Base-by-base conservation (phyloP, 192 early-diverging fungal species). In the Entrophospora sp. region DNA sequence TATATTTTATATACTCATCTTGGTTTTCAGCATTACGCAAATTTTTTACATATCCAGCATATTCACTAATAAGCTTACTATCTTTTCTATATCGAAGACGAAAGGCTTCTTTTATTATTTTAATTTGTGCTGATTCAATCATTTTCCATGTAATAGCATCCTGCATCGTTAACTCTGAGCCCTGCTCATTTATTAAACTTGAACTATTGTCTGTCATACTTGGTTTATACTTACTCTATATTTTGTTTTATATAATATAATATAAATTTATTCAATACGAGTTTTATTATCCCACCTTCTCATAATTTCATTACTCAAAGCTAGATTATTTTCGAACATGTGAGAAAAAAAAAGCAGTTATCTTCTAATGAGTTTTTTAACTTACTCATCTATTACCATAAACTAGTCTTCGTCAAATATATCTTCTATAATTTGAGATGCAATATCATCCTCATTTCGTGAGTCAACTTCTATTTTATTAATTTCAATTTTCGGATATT, bases 311-410 rank as follows among this genome's bases (percentile, higher is more conserved):
- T 49, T 49, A 49, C 48, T 49, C 48, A n/a, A 49, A 49, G 48
- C 48, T 49, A 49, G 48, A 49, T 49, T 49, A 49, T 49, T 49
- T 49, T 49, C 48, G 48, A 49, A 49, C 48, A 49, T 49, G 48
- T 10, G 48, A 49, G 48, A 49, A 49, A 49, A n/a, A n/a, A 49
- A 49, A 49, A n/a, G 48, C 48, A 49, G 18, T 10, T 49, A 49
- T 49, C 48, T 49, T n/a, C 48, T 49, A 49, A 49, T 49, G 48
- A 49, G 48, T 49, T 49, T 49, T 49, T 10, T 49, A 22, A n/a
- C 20, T 49, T 49, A 49, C 20, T 24, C 20, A 49, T 49, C 48
- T 49, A 49, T 49, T 49, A 49, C 48, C 48, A 22, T 49, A 49
- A 49, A 49, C 48, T 49, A 49, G 24, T 10, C 18, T 49, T 49